Evolutionary conservation across 495 filamentous ascomycete genomes (phyloP).

Genomic region (Hyaloscypha hepaticicola): DNA sequence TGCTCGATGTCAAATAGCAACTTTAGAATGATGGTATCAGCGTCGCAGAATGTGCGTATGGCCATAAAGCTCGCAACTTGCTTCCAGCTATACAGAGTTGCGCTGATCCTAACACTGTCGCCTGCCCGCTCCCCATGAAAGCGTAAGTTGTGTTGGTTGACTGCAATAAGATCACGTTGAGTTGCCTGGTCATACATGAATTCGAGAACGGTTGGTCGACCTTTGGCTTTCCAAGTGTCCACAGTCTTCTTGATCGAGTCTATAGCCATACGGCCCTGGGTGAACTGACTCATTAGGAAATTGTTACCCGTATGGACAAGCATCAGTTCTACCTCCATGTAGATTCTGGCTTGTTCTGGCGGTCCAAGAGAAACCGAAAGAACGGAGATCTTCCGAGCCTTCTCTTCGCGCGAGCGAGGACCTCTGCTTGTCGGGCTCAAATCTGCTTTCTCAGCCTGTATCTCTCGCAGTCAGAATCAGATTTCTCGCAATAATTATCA

Average conservation of each 20-base stretch:
- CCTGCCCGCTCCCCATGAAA: conserved; percentile 47
- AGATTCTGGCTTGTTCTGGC: conserved; percentile 49
- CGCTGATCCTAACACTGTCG: conserved; percentile 41
- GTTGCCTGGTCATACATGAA: conserved; percentile 59
- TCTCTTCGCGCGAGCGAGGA: background rate
- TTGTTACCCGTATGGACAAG: conserved; percentile 50
- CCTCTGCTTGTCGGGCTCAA: conserved; percentile 16
- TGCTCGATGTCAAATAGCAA: conserved; percentile 51
- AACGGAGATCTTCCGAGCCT: conserved; percentile 19
- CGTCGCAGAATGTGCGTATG: conserved; percentile 54
- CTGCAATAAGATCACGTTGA: conserved; percentile 50
- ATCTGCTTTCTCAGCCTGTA: conserved; percentile 30
- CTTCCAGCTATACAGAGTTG: conserved; percentile 54
- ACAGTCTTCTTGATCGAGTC: conserved; percentile 49
- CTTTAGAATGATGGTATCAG: conserved; percentile 54
- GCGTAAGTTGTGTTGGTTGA: conserved; percentile 48
- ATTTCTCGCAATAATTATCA: background rate
- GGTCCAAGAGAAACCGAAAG: conserved; percentile 47
- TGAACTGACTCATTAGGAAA: conserved; percentile 49
- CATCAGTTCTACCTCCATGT: conserved; percentile 56
- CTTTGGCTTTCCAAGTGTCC: conserved; percentile 48
- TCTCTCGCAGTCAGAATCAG: background rate
- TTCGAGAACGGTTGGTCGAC: conserved; percentile 51
- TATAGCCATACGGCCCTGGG: conserved; percentile 44
- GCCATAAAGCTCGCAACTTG: conserved; percentile 49